A percentile compares a stretch with the other conserved stretches of the same genome.
These are phyloP conservation scores for Corylus heterophylla DNA, from an alignment of 306 rosid species.

Conservation along the genomic window DNA sequence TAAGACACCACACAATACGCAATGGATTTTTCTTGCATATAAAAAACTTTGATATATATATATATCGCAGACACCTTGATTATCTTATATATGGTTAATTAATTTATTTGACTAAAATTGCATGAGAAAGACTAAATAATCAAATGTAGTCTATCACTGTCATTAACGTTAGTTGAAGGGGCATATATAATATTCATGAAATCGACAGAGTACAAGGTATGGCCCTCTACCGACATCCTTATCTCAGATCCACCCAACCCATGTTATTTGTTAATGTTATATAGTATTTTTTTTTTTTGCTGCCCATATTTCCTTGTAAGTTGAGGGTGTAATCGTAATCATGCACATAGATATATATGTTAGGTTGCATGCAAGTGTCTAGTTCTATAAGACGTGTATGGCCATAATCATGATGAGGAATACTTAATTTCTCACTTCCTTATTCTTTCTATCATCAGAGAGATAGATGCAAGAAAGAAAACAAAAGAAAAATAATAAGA, in stretches of 20 bases:
- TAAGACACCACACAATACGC: not conserved
- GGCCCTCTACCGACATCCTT: constrained; percentile 24
- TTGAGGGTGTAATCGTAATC: not conserved
- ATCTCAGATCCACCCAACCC: not conserved
- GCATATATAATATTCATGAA: constrained; percentile 11
- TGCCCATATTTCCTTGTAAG: not conserved
- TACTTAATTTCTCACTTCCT: too few species aligned
- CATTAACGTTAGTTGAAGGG: constrained; percentile 11
- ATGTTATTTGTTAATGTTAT: too few species aligned
- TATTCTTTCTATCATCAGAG: too few species aligned
- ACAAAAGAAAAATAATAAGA: too few species aligned
- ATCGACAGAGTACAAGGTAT: constrained; percentile 21
- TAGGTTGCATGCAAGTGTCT: not conserved
- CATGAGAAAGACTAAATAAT: not conserved
- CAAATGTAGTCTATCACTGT: not conserved
- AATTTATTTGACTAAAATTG: not conserved
- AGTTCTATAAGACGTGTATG: not conserved
- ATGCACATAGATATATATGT: not conserved
- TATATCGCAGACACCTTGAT: not conserved
- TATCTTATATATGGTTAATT: not conserved
- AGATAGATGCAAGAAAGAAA: too few species aligned
- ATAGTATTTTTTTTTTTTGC: too few species aligned
- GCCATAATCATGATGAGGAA: too few species aligned
- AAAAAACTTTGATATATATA: not conserved
- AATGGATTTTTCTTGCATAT: not conserved